Percentiles rank a stretch among this genome's conserved stretches.
phyloP scores from a whole-genome alignment of 2,329 filamentous ascomycete species.

The Penicillium frequentans region DNA sequence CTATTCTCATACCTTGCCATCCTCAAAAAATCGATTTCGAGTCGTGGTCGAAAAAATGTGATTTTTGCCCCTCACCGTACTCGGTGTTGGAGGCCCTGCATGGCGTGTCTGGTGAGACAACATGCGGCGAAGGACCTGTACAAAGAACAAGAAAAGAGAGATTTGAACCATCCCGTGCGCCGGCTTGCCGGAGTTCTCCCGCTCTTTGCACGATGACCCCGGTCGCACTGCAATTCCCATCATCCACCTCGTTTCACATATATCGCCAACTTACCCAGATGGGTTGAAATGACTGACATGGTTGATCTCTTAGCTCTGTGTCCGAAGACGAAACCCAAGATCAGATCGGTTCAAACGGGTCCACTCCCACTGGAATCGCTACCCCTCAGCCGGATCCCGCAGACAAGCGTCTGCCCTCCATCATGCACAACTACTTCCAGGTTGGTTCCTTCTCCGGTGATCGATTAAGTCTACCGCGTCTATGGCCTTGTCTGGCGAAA shows the following conservation, averaged over 20 bases:
- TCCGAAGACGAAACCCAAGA: constrained; percentile 46
- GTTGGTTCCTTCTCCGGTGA: constrained; percentile 87
- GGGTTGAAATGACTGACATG: constrained; percentile 27
- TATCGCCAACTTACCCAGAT: not conserved
- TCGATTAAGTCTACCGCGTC: constrained; percentile 53
- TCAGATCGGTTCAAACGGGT: constrained; percentile 68
- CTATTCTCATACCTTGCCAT: too few relatives aligned
- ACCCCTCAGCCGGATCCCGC: constrained; percentile 91
- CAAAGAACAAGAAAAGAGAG: not conserved
- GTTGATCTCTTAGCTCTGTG: constrained; percentile 23
- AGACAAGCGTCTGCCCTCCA: constrained; percentile 93
- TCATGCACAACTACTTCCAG: constrained; percentile 98
- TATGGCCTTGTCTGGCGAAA: constrained; percentile 38
- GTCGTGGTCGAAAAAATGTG: not conserved
- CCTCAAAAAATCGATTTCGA: too few relatives aligned
- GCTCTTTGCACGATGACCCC: not conserved
- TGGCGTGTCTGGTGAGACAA: not conserved
- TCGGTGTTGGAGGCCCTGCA: not conserved
- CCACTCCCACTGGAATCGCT: constrained; percentile 84
- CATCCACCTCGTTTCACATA: not conserved
- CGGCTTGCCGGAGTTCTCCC: not conserved
- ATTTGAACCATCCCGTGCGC: not conserved
- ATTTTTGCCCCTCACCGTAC: not conserved
- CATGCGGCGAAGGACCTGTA: not conserved
- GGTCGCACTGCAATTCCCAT: constrained; percentile 1